phyloP scores from a whole-genome alignment of 371 early-diverging fungal species.

The Funneliformis caledonium region DNA sequence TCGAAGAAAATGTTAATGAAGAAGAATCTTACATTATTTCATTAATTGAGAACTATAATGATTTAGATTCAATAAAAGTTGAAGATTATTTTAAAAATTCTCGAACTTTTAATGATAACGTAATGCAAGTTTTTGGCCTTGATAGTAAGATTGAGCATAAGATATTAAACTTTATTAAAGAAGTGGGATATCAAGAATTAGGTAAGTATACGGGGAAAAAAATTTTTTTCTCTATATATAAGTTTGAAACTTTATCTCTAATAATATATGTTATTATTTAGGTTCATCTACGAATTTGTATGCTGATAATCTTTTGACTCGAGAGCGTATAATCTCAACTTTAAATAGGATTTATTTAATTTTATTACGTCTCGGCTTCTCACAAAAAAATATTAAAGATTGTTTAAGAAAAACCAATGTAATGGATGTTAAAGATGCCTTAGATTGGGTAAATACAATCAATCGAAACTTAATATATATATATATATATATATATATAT shows the following conservation, averaged over 20 bases:
- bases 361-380: conserved; percentile 18
- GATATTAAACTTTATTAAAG: neutral
- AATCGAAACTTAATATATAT: neutral
- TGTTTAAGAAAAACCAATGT: neutral
- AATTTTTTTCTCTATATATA: neutral
- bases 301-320: neutral
- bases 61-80: conserved; percentile 16
- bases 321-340: neutral
- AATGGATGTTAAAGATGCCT: neutral
- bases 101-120: neutral
- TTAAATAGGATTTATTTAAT: conserved; percentile 2
- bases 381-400: neutral
- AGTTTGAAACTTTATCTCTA: neutral
- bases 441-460: conserved; percentile 25
- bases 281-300: neutral
- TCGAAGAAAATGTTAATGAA: conserved; percentile 2
- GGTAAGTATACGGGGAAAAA: neutral
- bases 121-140: neutral
- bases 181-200: conserved; percentile 21
- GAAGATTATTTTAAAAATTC: conserved; percentile 3
- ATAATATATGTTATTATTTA: neutral
- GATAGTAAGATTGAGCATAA: conserved; percentile 10
- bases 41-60: neutral
- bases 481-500: neutral
- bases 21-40: neutral